phyloP scores from a whole-genome alignment of 1,284 basidiomycete species.

The Schizopora paradoxa region DNA sequence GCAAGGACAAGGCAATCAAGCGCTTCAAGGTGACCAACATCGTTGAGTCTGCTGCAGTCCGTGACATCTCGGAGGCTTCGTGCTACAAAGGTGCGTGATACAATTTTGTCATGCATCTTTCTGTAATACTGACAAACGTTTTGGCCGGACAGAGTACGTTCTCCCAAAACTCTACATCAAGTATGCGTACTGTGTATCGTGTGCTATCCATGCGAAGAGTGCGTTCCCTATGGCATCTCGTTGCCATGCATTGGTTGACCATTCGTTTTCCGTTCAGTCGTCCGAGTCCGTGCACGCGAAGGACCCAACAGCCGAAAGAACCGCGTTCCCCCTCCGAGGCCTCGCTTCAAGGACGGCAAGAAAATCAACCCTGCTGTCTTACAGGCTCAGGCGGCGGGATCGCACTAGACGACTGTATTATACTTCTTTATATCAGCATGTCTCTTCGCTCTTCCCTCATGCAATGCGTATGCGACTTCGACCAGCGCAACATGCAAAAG shows the following conservation, averaged over 20 bases:
- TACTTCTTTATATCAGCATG: no score
- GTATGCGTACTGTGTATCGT: slow-evolving; percentile 98
- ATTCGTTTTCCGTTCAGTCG: slow-evolving; percentile 48
- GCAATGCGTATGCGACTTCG: no score
- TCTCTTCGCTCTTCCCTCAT: no score
- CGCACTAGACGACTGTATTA: no score
- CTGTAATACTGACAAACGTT: slow-evolving; percentile 9
- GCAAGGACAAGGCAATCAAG: slow-evolving; percentile 99
- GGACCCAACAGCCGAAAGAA: slow-evolving; percentile 94
- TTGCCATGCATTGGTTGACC: not conserved
- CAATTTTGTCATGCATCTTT: not conserved
- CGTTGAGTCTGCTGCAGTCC: slow-evolving; percentile 97
- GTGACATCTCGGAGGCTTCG: slow-evolving; percentile 95
- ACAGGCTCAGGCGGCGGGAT: no score
- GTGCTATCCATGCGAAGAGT: slow-evolving; percentile 99
- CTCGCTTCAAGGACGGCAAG: slow-evolving; percentile 98
- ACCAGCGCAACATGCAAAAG: no score
- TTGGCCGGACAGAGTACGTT: slow-evolving; percentile 71
- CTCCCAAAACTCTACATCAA: slow-evolving; percentile 99
- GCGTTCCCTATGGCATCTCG: slow-evolving; percentile 25
- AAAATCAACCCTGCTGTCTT: slow-evolving; percentile 78
- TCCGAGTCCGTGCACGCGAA: slow-evolving; percentile 91
- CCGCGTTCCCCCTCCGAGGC: slow-evolving; percentile 91
- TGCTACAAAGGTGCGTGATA: slow-evolving; percentile 80
- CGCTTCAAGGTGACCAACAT: slow-evolving; percentile 99